Conservation (phyloP, 2,329 filamentous ascomycete species). For the Colletotrichum sp. region DNA sequence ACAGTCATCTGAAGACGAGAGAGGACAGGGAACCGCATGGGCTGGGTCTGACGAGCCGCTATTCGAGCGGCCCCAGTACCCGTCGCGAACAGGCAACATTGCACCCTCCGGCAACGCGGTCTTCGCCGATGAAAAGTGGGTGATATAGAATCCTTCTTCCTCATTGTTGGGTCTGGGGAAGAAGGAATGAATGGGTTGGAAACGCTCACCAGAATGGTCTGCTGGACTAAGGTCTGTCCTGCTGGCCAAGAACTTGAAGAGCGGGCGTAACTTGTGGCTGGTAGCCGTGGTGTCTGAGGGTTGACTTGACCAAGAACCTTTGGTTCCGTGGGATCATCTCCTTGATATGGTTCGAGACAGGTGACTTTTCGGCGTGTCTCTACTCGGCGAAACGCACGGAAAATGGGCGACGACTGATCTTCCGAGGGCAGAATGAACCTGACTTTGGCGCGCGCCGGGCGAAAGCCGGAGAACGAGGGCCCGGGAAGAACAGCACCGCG, state of each 20-base stretch:
- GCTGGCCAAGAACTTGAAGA: neutral
- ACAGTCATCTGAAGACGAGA: neutral
- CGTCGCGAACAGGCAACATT: neutral
- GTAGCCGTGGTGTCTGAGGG: neutral
- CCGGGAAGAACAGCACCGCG: neutral
- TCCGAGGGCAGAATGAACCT: neutral
- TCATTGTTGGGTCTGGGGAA: too few species aligned
- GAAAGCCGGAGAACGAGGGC: neutral
- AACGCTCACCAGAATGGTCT: neutral
- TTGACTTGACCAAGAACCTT: neutral
- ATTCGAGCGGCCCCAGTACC: neutral
- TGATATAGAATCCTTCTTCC: neutral
- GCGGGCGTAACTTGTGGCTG: neutral
- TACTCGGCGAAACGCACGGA: neutral
- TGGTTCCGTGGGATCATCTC: neutral
- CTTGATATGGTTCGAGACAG: neutral
- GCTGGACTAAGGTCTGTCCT: neutral
- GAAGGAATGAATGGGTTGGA: neutral
- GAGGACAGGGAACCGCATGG: neutral
- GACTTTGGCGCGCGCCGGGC: neutral
- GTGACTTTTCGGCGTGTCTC: neutral
- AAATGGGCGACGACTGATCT: accelerated
- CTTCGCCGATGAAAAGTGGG: neutral
- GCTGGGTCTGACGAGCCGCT: neutral
- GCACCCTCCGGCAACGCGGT: neutral